Conservation (phyloP, 78 protist species). For the Anaeramoeba flamelloides region DNA sequence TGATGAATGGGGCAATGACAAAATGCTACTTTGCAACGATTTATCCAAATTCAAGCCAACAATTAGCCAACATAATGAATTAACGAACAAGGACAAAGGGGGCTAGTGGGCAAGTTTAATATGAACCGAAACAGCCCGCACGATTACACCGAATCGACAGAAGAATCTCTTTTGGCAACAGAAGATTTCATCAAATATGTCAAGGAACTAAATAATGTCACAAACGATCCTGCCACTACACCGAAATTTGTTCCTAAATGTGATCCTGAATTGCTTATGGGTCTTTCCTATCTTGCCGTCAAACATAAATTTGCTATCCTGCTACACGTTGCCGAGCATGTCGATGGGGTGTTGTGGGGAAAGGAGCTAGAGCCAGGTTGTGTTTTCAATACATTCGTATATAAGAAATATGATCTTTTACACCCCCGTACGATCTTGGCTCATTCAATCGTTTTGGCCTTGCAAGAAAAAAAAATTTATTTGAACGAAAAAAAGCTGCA, state of each 20-base stretch:
- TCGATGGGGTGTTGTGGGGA: constrained; percentile 35
- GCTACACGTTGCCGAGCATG: constrained; percentile 47
- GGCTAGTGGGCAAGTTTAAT: constrained; percentile 56
- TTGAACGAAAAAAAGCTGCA: constrained; percentile 18
- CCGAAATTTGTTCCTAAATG: constrained; percentile 67
- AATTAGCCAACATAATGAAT: constrained; percentile 24
- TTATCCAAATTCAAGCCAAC: constrained; percentile 40
- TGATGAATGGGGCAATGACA: constrained; percentile 56
- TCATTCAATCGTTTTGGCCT: constrained; percentile 49
- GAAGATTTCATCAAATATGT: constrained; percentile 17
- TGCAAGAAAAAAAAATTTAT: no score
- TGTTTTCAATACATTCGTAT: constrained; percentile 40
- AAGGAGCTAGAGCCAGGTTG: constrained; percentile 25
- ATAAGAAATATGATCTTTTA: constrained; percentile 31
- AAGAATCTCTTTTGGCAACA: constrained; percentile 22
- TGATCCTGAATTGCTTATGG: constrained; percentile 28
- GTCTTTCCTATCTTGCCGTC: constrained; percentile 11
- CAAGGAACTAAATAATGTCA: background rate
- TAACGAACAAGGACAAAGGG: constrained; percentile 50
- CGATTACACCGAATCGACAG: constrained; percentile 47
- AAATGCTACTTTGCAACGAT: constrained; percentile 56
- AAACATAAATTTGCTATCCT: constrained; percentile 24
- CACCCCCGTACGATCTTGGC: constrained; percentile 47
- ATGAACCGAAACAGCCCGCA: constrained; percentile 65
- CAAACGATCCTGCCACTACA: constrained; percentile 29